phyloP scores from a whole-genome alignment of 768 basidiomycete species.

The Saitozyma sp. region DNA sequence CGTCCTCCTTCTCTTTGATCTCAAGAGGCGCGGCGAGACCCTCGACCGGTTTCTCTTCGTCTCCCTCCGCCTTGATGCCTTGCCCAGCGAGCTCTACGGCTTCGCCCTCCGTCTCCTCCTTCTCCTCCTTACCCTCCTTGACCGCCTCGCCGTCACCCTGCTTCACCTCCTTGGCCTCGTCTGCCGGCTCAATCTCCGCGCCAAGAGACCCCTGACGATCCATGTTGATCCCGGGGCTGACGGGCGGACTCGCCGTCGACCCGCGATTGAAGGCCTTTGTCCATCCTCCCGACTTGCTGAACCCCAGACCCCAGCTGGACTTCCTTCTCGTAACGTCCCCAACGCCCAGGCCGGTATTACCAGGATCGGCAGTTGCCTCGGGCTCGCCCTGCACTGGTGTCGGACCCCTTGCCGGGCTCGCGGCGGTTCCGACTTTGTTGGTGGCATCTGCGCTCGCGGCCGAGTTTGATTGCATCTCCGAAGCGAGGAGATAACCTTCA shows the following conservation, averaged over 20 bases:
- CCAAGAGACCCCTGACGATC: slow-evolving; percentile 9
- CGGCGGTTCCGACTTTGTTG: too few species aligned
- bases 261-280: slow-evolving; percentile 24
- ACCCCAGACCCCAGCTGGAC: slow-evolving; percentile 39
- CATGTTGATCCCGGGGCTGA: slow-evolving; percentile 17
- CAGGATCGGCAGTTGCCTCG: too few species aligned
- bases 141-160: neutral
- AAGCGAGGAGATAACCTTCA: slow-evolving; percentile 30
- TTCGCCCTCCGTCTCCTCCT: slow-evolving; percentile 1
- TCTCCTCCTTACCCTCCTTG: neutral
- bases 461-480: neutral
- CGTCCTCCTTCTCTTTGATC: slow-evolving; percentile 17
- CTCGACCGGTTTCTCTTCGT: neutral
- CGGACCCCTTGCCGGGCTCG: too few species aligned
- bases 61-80: neutral
- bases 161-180: neutral
- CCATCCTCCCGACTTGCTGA: slow-evolving; percentile 26
- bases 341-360: too few species aligned
- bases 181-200: slow-evolving; percentile 8
- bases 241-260: slow-evolving; percentile 19
- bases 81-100: neutral
- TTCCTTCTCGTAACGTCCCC: slow-evolving; percentile 21
- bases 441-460: too few species aligned
- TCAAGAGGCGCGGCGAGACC: slow-evolving; percentile 11
- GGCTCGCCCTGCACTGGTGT: too few species aligned